These are phyloP conservation scores for Inonotus hispidus DNA, from an alignment of 1,284 basidiomycete species.

Conservation along the genomic window DNA sequence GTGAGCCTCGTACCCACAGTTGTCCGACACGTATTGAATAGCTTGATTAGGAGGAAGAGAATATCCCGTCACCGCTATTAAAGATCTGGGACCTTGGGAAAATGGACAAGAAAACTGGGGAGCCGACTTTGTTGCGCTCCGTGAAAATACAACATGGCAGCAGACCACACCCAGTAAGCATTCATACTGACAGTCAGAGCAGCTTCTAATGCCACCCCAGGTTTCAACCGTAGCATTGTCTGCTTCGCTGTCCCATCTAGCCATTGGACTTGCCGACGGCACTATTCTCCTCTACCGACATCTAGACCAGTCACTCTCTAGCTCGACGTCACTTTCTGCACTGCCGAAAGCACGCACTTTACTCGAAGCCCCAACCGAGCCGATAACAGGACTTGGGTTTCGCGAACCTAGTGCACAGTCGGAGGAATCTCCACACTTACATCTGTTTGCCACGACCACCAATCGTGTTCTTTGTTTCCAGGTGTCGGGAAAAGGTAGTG, in stretches of 20 bases:
- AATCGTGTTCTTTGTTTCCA: slow-evolving; percentile 76
- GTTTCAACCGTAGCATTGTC: slow-evolving; percentile 82
- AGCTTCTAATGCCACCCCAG: slow-evolving; percentile 33
- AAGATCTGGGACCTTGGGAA: slow-evolving; percentile 87
- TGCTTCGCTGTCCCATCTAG: slow-evolving; percentile 76
- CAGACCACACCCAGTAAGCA: slow-evolving; percentile 74
- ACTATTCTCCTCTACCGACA: slow-evolving; percentile 89
- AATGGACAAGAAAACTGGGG: slow-evolving; percentile 65
- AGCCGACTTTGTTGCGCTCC: slow-evolving; percentile 70
- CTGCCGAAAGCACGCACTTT: slow-evolving; percentile 78
- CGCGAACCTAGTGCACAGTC: slow-evolving; percentile 14
- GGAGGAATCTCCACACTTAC: slow-evolving; percentile 45
- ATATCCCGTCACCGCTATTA: slow-evolving; percentile 67
- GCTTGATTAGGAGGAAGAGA: slow-evolving; percentile 69
- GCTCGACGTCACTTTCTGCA: slow-evolving; percentile 54
- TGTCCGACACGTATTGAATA: background rate
- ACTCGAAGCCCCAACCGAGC: slow-evolving; percentile 77
- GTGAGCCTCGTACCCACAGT: slow-evolving; percentile 41
- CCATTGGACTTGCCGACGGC: slow-evolving; percentile 92
- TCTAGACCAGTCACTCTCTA: slow-evolving; percentile 79
- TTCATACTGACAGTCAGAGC: background rate
- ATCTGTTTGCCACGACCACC: slow-evolving; percentile 86
- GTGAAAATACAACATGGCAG: slow-evolving; percentile 73
- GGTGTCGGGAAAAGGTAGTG: slow-evolving; percentile 71
- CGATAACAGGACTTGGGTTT: slow-evolving; percentile 90